Conservation (phyloP, 441 rosid genomes). For the Raphanus hybrid region DNA sequence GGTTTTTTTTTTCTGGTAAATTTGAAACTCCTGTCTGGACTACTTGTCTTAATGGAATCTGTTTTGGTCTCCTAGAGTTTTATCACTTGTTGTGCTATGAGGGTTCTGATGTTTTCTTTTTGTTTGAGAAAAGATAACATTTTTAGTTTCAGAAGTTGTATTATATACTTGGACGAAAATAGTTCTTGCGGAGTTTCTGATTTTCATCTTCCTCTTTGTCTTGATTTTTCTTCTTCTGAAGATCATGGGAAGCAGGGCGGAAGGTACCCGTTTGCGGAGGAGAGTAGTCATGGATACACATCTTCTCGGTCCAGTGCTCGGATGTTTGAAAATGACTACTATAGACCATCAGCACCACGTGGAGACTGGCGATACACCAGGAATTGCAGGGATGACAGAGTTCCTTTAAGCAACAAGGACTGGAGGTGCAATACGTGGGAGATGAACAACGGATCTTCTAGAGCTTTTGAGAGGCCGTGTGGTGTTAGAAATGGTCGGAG, state of each 20-base stretch:
- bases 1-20: background rate
- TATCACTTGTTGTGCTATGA: background rate
- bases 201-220: constrained; percentile 30
- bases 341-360: constrained; percentile 55
- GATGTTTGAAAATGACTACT: constrained; percentile 67
- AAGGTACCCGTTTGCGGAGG: constrained; percentile 76
- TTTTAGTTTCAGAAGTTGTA: background rate
- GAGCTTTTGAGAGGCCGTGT: constrained; percentile 53
- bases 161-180: background rate
- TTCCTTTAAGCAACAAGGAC: constrained; percentile 71
- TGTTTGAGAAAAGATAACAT: background rate
- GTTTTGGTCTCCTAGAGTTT: background rate
- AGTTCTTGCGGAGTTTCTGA: constrained; percentile 32
- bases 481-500: constrained; percentile 62
- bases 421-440: constrained; percentile 82
- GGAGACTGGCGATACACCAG: constrained; percentile 80
- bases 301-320: constrained; percentile 66
- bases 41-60: background rate
- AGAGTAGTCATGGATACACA: constrained; percentile 64
- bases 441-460: constrained; percentile 65
- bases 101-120: background rate
- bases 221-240: constrained; percentile 54
- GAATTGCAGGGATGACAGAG: constrained; percentile 69
- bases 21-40: background rate
- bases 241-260: constrained; percentile 97